Evolutionary conservation across 1,284 basidiomycete species (phyloP).

Genomic region (Omphalotus olearius): DNA sequence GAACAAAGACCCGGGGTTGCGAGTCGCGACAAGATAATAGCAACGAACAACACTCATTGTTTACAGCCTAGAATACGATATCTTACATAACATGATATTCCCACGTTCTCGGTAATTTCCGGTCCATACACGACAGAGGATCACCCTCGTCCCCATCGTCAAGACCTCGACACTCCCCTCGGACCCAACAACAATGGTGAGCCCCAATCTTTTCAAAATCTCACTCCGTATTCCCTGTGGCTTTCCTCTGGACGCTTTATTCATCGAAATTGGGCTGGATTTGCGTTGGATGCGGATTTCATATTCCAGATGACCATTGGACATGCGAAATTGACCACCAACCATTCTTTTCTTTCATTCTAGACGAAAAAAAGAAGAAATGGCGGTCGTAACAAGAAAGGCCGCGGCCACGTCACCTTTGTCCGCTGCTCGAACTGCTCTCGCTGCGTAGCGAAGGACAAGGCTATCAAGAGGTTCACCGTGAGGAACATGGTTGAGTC

Average conservation of each 20-base stretch:
- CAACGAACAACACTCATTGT: too few species aligned
- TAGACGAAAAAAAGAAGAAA: conserved; percentile 99
- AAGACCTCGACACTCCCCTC: background rate
- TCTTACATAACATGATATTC: background rate
- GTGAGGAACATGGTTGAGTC: conserved; percentile 99
- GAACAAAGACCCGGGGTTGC: too few species aligned
- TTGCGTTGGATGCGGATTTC: background rate
- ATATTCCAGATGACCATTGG: too few species aligned
- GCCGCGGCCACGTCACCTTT: conserved; percentile 92
- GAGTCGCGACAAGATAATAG: too few species aligned
- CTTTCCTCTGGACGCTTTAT: background rate
- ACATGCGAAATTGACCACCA: too few species aligned
- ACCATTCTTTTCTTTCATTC: background rate
- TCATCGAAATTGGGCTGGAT: background rate
- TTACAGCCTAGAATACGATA: too few species aligned
- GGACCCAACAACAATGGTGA: background rate
- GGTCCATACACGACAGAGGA: background rate
- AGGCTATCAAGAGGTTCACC: conserved; percentile 99
- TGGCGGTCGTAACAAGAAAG: conserved; percentile 97
- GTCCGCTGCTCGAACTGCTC: conserved; percentile 99
- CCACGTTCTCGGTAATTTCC: background rate
- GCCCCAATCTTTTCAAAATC: background rate
- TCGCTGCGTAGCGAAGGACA: conserved; percentile 93
- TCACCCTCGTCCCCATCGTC: background rate
- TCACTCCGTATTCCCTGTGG: background rate